Conservation (phyloP, 257 asterid species). For the Nemophila menziesii region DNA sequence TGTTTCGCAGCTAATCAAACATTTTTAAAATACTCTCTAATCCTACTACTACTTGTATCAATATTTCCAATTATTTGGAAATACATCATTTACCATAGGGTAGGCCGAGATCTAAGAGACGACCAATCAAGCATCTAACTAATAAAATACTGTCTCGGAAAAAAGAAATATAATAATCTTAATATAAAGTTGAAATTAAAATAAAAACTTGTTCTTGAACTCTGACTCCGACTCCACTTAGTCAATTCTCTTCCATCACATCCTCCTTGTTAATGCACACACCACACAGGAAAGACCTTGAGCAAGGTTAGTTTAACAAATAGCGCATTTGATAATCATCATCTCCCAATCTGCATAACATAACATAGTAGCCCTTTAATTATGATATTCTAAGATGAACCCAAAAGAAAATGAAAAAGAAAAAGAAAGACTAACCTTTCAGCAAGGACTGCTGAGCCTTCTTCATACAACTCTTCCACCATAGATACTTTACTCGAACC, state of each 20-base stretch:
- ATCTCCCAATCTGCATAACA: conserved; percentile 53
- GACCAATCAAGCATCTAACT: conserved; percentile 1
- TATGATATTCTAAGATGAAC: too few relatives aligned
- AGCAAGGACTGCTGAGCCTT: conserved; percentile 76
- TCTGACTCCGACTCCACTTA: conserved; percentile 30
- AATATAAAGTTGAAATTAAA: neutral
- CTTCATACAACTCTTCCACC: conserved; percentile 73
- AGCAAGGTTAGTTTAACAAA: conserved; percentile 51
- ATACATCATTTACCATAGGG: conserved; percentile 1
- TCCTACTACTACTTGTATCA: neutral
- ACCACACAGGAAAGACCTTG: conserved; percentile 56
- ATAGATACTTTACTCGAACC: conserved; percentile 24
- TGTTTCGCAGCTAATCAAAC: neutral
- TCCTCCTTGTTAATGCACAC: conserved; percentile 69
- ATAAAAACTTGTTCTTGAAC: conserved; percentile 12
- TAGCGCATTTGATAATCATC: conserved; percentile 59
- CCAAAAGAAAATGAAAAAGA: neutral
- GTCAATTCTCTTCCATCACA: conserved; percentile 68
- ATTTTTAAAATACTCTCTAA: neutral
- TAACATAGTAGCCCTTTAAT: neutral
- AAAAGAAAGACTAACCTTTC: conserved; percentile 31
- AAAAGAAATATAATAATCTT: conserved; percentile 1
- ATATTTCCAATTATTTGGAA: neutral
- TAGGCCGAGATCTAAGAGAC: neutral
- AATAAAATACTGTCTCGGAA: conserved; percentile 1